Evolutionary conservation across 345 rosid species (phyloP).

Genomic region (Pistacia vera): DNA sequence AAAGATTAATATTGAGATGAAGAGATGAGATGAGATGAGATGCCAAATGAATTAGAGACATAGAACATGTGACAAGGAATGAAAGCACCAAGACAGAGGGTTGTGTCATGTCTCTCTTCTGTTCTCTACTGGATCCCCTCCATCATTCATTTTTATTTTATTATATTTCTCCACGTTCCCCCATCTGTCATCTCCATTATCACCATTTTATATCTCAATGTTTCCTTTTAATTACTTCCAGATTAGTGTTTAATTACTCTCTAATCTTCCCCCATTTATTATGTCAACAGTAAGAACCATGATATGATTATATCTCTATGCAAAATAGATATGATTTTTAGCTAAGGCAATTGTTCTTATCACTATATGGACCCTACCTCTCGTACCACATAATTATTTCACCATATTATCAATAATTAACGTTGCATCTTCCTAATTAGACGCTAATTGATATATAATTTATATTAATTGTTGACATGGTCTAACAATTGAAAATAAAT

Average conservation of each 20-base stretch:
- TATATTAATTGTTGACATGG: background rate
- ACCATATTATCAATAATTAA: slow-evolving; percentile 25
- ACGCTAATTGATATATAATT: background rate
- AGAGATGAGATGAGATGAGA: too few relatives aligned
- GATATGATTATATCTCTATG: too few relatives aligned
- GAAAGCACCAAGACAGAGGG: slow-evolving; percentile 10
- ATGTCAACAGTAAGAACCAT: too few relatives aligned
- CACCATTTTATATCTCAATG: too few relatives aligned
- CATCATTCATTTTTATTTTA: slow-evolving; percentile 9
- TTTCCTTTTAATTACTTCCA: too few relatives aligned
- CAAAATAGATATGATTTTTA: background rate
- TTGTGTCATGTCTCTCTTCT: slow-evolving; percentile 5
- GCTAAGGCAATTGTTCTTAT: slow-evolving; percentile 16
- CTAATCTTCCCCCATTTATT: too few relatives aligned
- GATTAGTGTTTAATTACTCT: too few relatives aligned
- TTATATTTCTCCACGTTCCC: too few relatives aligned
- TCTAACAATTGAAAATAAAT: background rate
- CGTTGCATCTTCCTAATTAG: slow-evolving; percentile 7
- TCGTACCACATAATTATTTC: slow-evolving; percentile 5
- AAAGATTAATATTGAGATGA: too few relatives aligned
- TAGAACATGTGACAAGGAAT: slow-evolving; percentile 29
- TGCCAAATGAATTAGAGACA: slow-evolving; percentile 11
- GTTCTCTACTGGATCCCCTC: background rate
- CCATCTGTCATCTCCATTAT: too few relatives aligned
- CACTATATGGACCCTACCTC: slow-evolving; percentile 22